A percentile compares a stretch with the other conserved stretches of the same genome.
Evolutionary conservation across 1,284 basidiomycete genomes (phyloP).

Genomic region (Apiotrichum veenhuisii): DNA sequence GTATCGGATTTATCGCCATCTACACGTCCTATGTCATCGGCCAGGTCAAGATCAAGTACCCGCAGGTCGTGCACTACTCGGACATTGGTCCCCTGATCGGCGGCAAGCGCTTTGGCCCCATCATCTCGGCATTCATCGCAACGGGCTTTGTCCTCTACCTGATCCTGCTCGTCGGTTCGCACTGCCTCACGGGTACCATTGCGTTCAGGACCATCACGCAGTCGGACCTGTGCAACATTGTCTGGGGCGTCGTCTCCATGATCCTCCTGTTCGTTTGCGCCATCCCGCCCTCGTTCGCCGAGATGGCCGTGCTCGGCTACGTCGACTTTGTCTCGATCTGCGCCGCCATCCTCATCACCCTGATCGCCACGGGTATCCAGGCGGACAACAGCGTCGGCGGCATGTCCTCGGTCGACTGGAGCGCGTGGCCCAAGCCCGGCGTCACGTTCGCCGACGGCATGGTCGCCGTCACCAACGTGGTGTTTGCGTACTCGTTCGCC

Average conservation of each 20-base stretch:
- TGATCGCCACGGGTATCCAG: slow-evolving; percentile 34
- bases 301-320: slow-evolving; percentile 39
- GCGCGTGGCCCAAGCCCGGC: slow-evolving; percentile 29
- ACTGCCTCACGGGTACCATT: slow-evolving; percentile 15
- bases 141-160: slow-evolving; percentile 13
- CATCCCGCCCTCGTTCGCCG: slow-evolving; percentile 15
- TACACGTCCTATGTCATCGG: slow-evolving; percentile 17
- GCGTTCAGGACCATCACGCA: slow-evolving; percentile 15
- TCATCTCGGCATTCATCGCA: slow-evolving; percentile 4
- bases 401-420: slow-evolving; percentile 30
- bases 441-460: slow-evolving; percentile 32
- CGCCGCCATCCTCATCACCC: slow-evolving; percentile 31
- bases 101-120: not conserved
- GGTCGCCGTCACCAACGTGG: slow-evolving; percentile 32
- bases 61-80: slow-evolving; percentile 15
- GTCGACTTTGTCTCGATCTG: slow-evolving; percentile 36
- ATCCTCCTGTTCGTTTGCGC: slow-evolving; percentile 16
- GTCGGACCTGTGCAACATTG: slow-evolving; percentile 7
- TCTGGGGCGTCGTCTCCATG: slow-evolving; percentile 15
- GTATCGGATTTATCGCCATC: slow-evolving; percentile 12
- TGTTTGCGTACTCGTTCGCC: slow-evolving; percentile 32
- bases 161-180: slow-evolving; percentile 12
- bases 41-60: slow-evolving; percentile 20
- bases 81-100: slow-evolving; percentile 14
- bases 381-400: slow-evolving; percentile 5